phyloP scores from a whole-genome alignment of 371 early-diverging fungal genomes.

The Mucor sp. region DNA sequence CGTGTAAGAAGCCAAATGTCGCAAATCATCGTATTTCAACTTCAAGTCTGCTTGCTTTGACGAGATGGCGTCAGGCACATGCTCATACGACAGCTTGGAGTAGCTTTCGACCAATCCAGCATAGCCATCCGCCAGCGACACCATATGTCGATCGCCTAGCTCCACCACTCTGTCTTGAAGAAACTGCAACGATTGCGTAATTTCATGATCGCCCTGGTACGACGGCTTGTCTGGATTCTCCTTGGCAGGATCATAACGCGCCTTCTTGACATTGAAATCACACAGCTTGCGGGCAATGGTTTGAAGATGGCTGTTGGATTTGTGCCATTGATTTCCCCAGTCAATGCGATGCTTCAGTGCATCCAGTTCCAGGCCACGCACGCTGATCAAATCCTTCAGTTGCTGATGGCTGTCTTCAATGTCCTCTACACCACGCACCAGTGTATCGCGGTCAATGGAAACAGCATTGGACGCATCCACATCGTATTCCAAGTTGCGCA shows the following conservation, averaged over 20 bases:
- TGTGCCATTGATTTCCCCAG: conserved; percentile 44
- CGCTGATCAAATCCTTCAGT: conserved; percentile 22
- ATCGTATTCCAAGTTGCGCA: conserved; percentile 38
- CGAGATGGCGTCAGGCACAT: conserved; percentile 22
- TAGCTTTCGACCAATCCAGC: conserved; percentile 12
- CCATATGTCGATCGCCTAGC: conserved; percentile 29
- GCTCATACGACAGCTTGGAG: neutral
- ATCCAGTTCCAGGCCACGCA: conserved; percentile 32
- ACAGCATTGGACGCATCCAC: conserved; percentile 41
- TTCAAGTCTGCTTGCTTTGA: conserved; percentile 33
- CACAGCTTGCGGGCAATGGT: conserved; percentile 45
- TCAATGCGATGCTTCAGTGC: conserved; percentile 30
- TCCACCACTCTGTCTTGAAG: conserved; percentile 40
- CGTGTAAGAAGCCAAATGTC: conserved; percentile 27
- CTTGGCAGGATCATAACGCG: conserved; percentile 38
- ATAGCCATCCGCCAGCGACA: conserved; percentile 4
- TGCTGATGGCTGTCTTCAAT: conserved; percentile 28
- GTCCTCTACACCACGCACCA: conserved; percentile 31
- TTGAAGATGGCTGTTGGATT: conserved; percentile 39
- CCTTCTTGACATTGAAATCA: conserved; percentile 46
- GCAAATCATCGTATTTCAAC: conserved; percentile 30
- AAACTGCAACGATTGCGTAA: conserved; percentile 31
- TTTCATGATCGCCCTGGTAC: conserved; percentile 37
- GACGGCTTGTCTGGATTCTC: conserved; percentile 44
- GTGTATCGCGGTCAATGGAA: conserved; percentile 33